phyloP scores from a whole-genome alignment of 1,139 yeast genomes.

The Kodamaea alishanica region DNA sequence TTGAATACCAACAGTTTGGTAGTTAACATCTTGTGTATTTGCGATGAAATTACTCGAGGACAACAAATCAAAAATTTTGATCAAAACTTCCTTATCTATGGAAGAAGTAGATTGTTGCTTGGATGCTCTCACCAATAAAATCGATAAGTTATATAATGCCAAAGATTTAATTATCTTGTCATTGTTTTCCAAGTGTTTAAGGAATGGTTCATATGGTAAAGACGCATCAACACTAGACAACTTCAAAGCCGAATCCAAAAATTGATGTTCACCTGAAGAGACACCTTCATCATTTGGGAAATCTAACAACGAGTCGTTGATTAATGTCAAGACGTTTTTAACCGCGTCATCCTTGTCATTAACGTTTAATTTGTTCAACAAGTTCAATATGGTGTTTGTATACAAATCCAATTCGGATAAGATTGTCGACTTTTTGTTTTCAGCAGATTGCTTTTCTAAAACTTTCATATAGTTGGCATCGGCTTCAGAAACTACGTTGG shows the following conservation, averaged over 20 bases:
- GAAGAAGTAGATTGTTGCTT: constrained; percentile 12
- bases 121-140: constrained; percentile 31
- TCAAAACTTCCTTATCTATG: constrained; percentile 34
- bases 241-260: constrained; percentile 42
- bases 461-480: constrained; percentile 66
- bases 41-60: constrained; percentile 39
- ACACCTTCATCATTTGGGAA: constrained; percentile 24
- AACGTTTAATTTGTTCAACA: constrained; percentile 48
- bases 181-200: constrained; percentile 45
- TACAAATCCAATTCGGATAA: constrained; percentile 48
- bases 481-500: constrained; percentile 60
- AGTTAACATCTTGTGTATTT: constrained; percentile 45
- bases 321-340: constrained; percentile 66
- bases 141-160: constrained; percentile 42
- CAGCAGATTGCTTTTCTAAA: constrained; percentile 53
- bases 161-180: constrained; percentile 48
- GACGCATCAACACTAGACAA: constrained; percentile 44
- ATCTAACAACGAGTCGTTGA: constrained; percentile 56
- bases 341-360: constrained; percentile 64
- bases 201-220: constrained; percentile 57
- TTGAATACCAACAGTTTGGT: constrained; percentile 66
- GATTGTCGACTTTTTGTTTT: constrained; percentile 38
- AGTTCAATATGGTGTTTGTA: constrained; percentile 53
- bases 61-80: constrained; percentile 43
- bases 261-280: constrained; percentile 23